Conservation (phyloP, 176 grass and related monocot genomes). For the Panicum miliaceum region DNA sequence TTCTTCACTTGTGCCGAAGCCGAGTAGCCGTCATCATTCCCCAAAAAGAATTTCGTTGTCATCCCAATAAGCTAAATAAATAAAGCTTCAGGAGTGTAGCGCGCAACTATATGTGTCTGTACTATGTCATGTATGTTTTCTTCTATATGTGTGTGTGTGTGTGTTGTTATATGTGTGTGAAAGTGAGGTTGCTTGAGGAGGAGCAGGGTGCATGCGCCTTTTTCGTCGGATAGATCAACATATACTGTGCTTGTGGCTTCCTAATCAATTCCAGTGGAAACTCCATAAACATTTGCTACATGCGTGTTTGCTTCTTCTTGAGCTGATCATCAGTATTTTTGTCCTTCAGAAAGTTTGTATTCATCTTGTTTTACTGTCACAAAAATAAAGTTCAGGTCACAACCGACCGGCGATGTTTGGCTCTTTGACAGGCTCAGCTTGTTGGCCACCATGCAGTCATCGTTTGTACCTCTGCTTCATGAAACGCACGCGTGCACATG, state of each 20-base stretch:
- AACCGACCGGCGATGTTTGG: too few relatives aligned
- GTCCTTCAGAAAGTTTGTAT: not conserved
- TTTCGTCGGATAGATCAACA: too few relatives aligned
- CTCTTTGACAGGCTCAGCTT: not conserved
- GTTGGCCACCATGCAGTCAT: not conserved
- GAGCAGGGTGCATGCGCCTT: too few relatives aligned
- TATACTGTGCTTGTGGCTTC: too few relatives aligned
- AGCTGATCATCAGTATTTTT: not conserved
- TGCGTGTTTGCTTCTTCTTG: too few relatives aligned
- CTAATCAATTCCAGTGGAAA: too few relatives aligned
- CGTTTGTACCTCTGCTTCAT: not conserved
- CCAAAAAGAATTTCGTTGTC: not conserved
- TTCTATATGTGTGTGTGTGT: too few relatives aligned
- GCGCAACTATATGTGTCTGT: not conserved
- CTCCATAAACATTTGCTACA: not conserved
- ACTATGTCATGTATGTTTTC: not conserved
- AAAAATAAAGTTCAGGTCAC: not conserved
- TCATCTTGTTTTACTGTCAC: not conserved
- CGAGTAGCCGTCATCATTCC: not conserved
- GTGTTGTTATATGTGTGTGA: too few relatives aligned
- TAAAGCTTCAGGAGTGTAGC: not conserved
- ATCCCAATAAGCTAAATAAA: not conserved
- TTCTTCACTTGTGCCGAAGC: constrained; percentile 46
- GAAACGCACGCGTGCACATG: not conserved
- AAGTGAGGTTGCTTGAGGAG: too few relatives aligned